A percentile compares a stretch with the other conserved stretches of the same genome.
phyloP scores from a whole-genome alignment of 1,284 basidiomycete genomes.

The Trametes pubescens region DNA sequence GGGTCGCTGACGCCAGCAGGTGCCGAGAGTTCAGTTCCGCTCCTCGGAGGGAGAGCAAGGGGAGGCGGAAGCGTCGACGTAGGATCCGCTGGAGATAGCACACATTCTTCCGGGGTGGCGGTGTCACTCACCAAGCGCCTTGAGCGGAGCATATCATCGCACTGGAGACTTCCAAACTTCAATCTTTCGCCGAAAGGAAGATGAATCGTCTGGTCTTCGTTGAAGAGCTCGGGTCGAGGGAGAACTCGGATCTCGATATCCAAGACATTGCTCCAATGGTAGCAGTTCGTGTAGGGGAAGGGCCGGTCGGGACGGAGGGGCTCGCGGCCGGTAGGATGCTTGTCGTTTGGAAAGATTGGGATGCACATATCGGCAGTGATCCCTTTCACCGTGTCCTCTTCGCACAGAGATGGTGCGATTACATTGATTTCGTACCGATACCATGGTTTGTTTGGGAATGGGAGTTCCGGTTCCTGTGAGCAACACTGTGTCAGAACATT shows the following conservation, averaged over 20 bases:
- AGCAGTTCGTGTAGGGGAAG: slow-evolving; percentile 25
- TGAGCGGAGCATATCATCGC: too few relatives aligned
- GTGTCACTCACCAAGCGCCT: not conserved
- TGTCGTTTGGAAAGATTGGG: slow-evolving; percentile 6
- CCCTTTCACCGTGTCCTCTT: not conserved
- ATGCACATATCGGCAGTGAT: slow-evolving; percentile 13
- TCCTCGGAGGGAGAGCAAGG: too few relatives aligned
- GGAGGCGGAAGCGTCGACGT: not conserved
- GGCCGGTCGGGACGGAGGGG: not conserved
- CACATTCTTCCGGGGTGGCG: not conserved
- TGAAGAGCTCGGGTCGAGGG: not conserved
- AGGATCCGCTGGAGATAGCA: too few relatives aligned
- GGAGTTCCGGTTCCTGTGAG: not conserved
- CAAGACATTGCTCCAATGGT: slow-evolving; percentile 9
- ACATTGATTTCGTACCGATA: slow-evolving; percentile 3
- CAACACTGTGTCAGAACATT: not conserved
- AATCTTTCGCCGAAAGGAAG: not conserved
- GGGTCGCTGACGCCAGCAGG: too few relatives aligned
- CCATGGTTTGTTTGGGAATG: not conserved
- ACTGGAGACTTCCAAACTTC: not conserved
- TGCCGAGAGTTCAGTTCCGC: too few relatives aligned
- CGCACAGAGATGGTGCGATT: slow-evolving; percentile 6
- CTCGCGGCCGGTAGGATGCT: not conserved
- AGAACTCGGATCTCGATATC: slow-evolving; percentile 1
- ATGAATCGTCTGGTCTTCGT: not conserved